These are phyloP conservation scores for Marvania coccoides DNA, from an alignment of 139 green algal species.

Conservation along the genomic window DNA sequence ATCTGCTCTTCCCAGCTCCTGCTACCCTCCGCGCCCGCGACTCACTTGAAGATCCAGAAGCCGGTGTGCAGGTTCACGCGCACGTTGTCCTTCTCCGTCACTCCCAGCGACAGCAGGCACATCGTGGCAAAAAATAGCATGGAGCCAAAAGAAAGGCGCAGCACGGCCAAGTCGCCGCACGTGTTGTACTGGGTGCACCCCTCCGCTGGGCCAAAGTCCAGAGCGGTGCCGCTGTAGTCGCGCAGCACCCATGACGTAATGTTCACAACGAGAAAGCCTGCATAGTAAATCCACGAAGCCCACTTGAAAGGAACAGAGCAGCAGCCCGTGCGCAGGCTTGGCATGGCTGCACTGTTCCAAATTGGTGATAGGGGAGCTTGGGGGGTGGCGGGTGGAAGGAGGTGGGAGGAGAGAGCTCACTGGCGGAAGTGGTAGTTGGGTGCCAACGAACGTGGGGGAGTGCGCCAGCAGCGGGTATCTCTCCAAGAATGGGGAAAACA, in stretches of 20 bases:
- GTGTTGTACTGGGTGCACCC: not conserved
- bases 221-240: slow-evolving; percentile 36
- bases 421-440: too few species aligned
- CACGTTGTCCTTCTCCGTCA: slow-evolving; percentile 24
- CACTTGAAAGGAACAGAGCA: not conserved
- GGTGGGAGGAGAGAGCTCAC: too few species aligned
- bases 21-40: too few species aligned
- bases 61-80: slow-evolving; percentile 50
- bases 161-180: slow-evolving; percentile 45
- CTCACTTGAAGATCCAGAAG: slow-evolving; percentile 27
- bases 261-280: slow-evolving; percentile 32
- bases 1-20: too few species aligned
- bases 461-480: too few species aligned
- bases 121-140: slow-evolving; percentile 62
- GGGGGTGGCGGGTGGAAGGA: too few species aligned
- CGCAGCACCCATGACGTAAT: slow-evolving; percentile 52
- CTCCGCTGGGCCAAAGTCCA: slow-evolving; percentile 12
- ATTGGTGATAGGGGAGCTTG: too few species aligned
- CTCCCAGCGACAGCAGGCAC: slow-evolving; percentile 36
- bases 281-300: slow-evolving; percentile 51
- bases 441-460: too few species aligned
- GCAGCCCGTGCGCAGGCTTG: too few species aligned
- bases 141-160: slow-evolving; percentile 68
- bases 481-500: too few species aligned
- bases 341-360: too few species aligned